Percentiles rank a stretch among this genome's conserved stretches.
Evolutionary conservation across 495 filamentous ascomycete genomes (phyloP).

Genomic region (Talaromyces thailandensis): DNA sequence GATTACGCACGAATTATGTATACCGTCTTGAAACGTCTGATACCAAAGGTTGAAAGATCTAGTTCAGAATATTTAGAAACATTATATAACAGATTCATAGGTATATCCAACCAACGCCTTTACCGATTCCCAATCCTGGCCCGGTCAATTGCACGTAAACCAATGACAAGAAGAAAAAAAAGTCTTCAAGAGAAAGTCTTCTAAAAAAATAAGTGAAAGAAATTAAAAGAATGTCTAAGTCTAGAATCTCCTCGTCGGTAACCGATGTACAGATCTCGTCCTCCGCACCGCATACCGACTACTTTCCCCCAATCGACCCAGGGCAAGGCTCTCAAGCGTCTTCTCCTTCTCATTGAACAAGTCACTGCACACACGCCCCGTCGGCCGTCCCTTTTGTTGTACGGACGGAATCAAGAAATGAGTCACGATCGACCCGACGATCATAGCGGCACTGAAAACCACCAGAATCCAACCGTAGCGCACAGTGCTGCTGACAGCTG

Average conservation of each 20-base stretch:
- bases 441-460: slow-evolving; percentile 38
- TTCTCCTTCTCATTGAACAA: slow-evolving; percentile 31
- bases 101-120: background rate
- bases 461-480: slow-evolving; percentile 36
- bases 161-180: background rate
- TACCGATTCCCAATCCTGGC: background rate
- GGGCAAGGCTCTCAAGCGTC: slow-evolving; percentile 30
- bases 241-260: background rate
- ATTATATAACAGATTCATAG: background rate
- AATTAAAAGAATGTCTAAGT: background rate
- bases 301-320: slow-evolving; percentile 28
- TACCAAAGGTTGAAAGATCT: background rate
- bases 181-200: background rate
- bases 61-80: background rate
- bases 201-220: background rate
- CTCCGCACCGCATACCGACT: slow-evolving; percentile 27
- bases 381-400: slow-evolving; percentile 13
- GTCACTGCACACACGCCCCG: slow-evolving; percentile 9
- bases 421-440: slow-evolving; percentile 34
- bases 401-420: slow-evolving; percentile 36
- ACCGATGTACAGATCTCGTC: slow-evolving; percentile 7
- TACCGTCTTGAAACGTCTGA: background rate
- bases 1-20: background rate
- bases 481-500: slow-evolving; percentile 21
- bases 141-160: background rate